A percentile compares a stretch with the other conserved stretches of the same genome.
These are phyloP conservation scores for Maudiozyma barnettii DNA, from an alignment of 805 yeast genomes.

Conservation along the genomic window DNA sequence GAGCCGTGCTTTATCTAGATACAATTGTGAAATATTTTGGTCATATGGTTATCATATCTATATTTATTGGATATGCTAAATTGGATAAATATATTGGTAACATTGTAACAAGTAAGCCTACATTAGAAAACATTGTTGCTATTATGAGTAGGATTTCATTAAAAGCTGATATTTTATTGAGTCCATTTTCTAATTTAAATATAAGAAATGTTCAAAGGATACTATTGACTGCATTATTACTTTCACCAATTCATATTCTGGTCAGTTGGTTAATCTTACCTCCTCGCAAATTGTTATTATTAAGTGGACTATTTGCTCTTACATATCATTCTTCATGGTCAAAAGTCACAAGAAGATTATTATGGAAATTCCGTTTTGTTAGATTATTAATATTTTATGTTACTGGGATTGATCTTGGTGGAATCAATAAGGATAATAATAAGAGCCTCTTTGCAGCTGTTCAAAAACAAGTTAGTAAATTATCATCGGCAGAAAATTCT, in stretches of 20 bases:
- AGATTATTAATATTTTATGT: conserved; percentile 67
- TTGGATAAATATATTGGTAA: conserved; percentile 48
- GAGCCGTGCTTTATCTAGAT: conserved; percentile 65
- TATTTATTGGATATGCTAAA: conserved; percentile 50
- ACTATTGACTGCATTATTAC: conserved; percentile 70
- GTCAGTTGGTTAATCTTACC: conserved; percentile 57
- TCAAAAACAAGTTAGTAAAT: conserved; percentile 31
- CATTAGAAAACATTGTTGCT: conserved; percentile 77
- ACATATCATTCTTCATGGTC: conserved; percentile 85
- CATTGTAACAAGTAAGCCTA: conserved; percentile 47
- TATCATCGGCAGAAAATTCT: conserved; percentile 15
- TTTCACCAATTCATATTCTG: conserved; percentile 77
- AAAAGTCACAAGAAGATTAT: conserved; percentile 67
- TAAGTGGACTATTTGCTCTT: conserved; percentile 49
- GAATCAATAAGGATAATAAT: conserved; percentile 31
- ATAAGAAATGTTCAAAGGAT: conserved; percentile 72
- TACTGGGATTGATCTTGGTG: conserved; percentile 76
- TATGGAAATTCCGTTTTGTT: conserved; percentile 72
- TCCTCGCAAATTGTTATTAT: conserved; percentile 57
- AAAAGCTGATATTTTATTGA: conserved; percentile 64
- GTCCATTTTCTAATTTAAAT: conserved; percentile 76
- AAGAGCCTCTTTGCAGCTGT: conserved; percentile 38
- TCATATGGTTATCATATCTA: conserved; percentile 55
- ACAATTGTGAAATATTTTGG: conserved; percentile 65
- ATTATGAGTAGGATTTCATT: conserved; percentile 64